A percentile compares a stretch with the other conserved stretches of the same genome.
phyloP scores from a whole-genome alignment of 257 asterid species.

The Gardenia jasminoides region DNA sequence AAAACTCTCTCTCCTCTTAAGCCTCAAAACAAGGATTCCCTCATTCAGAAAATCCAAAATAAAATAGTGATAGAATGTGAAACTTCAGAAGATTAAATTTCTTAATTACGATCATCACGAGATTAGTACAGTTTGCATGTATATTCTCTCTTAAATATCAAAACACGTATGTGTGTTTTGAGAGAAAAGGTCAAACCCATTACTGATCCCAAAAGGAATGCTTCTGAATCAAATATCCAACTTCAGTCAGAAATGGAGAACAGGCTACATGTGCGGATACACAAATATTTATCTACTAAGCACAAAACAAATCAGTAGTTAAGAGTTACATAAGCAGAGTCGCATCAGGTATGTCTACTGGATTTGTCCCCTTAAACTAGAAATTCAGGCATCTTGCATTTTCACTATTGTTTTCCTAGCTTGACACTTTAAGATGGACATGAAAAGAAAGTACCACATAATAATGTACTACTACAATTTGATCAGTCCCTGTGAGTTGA shows the following conservation, averaged over 20 bases:
- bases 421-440: background rate
- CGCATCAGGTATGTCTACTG: background rate
- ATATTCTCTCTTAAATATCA: background rate
- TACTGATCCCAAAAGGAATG: background rate
- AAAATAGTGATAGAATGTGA: background rate
- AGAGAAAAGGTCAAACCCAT: background rate
- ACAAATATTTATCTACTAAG: background rate
- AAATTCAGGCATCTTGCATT: background rate
- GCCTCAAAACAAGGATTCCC: background rate
- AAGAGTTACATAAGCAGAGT: background rate
- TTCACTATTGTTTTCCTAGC: background rate
- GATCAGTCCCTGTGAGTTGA: background rate
- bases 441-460: background rate
- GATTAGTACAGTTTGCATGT: background rate
- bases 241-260: background rate
- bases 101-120: constrained; percentile 5
- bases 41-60: background rate
- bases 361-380: background rate
- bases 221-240: background rate
- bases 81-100: background rate
- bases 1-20: background rate
- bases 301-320: background rate
- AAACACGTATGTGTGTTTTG: background rate
- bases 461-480: background rate
- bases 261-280: background rate